These are phyloP conservation scores for Rhodotorula paludigena DNA, from an alignment of 768 basidiomycete genomes.

Conservation along the genomic window DNA sequence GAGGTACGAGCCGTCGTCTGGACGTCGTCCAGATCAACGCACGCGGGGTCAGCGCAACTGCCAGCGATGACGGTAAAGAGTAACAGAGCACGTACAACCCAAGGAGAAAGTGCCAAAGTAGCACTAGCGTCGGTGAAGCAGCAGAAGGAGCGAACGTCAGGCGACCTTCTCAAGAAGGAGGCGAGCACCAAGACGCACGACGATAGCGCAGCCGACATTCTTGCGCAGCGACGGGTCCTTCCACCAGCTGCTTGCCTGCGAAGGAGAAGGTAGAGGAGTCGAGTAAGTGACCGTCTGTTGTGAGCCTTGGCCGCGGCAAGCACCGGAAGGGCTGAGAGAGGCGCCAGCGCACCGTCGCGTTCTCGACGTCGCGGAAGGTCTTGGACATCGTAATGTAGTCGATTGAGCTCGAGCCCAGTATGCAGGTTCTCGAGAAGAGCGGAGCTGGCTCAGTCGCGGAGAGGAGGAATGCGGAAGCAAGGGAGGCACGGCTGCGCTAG, in stretches of 20 bases:
- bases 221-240: conserved; percentile 7
- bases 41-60: no score
- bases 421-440: no score
- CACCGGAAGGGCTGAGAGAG: neutral
- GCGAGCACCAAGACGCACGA: neutral
- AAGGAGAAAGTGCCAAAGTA: neutral
- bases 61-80: no score
- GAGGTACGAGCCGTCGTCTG: conserved; percentile 5
- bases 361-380: neutral
- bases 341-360: neutral
- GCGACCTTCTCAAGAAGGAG: neutral
- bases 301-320: no score
- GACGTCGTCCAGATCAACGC: no score
- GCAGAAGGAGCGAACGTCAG: neutral
- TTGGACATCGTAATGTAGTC: neutral
- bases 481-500: no score
- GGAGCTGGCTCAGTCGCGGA: no score
- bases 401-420: neutral
- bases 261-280: neutral
- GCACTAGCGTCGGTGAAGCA: neutral
- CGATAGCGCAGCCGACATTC: neutral
- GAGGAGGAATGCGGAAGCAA: neutral
- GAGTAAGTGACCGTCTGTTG: fast-evolving
- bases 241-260: conserved; percentile 12
- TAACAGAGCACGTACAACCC: neutral